Evolutionary conservation across 306 rosid species (phyloP), one percentile per base, ranked within the genome.

Genomic region (Cicer bijugum): DNA sequence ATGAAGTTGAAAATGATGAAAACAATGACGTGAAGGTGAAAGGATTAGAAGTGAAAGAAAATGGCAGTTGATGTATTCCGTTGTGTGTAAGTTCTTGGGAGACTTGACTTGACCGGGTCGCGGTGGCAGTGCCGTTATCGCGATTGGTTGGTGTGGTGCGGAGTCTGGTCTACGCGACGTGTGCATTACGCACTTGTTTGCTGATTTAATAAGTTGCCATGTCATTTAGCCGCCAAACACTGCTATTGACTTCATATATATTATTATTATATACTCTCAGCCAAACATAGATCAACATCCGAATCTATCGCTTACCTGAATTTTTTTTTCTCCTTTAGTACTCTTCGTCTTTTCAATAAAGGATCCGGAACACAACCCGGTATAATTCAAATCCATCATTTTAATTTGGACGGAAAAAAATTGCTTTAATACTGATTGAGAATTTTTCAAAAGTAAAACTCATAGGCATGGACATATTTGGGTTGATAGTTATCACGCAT

Each of bases 91-190:
- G 7, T 51, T 11, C 35, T 12, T 14, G 1, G 9, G 9, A 52
- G 51, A 57, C 78, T 64, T 51, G 57, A 14, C 55, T 6, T 28
- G 77, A 81, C 76, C 58, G n/a, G 50, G 82, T 78, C 83, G 66
- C 11, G 4, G 43, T 47, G 61, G 39, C 2, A 6, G 60, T 46
- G 43, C 14, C 15, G 57, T 43, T 66, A 12, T 57, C 37, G 69
- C 56, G 9, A 53, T 58, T 46, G 56, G 47, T 15, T 44, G 58
- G 2, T 4, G 1, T 4, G 6, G 4, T 6, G 12, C 9, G 2
- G 5, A 64, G 65, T 50, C 67, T 71, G 55, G 72, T 78, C 58
- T 71, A 78, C 77, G 71, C 57, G 12, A 39, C 65, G 72, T 78
- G 71, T 9, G 71, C 76, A 69, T 9, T 60, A 78, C 82, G 76